Evolutionary conservation across 306 rosid genomes (phyloP), one percentile per base, ranked within the genome.

Genomic region (Lotus japonicus): DNA sequence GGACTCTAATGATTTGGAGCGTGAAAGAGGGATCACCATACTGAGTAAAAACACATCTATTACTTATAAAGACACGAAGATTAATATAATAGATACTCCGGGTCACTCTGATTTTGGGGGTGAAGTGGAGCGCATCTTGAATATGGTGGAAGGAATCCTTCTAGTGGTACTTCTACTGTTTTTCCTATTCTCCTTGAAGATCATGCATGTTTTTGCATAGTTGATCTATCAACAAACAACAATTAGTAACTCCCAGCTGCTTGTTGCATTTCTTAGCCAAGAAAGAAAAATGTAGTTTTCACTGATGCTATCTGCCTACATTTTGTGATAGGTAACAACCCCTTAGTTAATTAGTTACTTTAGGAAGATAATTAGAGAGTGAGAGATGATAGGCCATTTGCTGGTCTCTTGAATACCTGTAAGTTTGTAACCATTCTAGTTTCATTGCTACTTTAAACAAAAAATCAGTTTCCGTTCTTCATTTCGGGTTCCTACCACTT

Each of bases 31-130:
- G 49, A 94, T 94, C 71, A 90, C 99, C 12, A 94, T 94, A 54
- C 79, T 90, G 11, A 94, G 99, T 82, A 94, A 94, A 84, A 94
- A 94, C 61, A 94, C 99, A 52, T 94, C 99, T 64, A 87, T 94
- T 28, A 58, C 96, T 9, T 94, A 85, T 65, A 88, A 94, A 69
- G 95, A 90, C 66, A 82, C 90, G 1, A 94, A 94, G 85, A 82
- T 94, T 73, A 94, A 94, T 76, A 94, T 94, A 14, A 94, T 94
- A 35, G 99, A 94, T 78, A 90, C 99, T 66, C 99, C 99, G 7
- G 99, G 99, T 51, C 99, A 94, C 82, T 94, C 99, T 61, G 99
- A 94, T 85, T 94, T 94, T 33, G 97, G 99, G 15, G 97, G 99
- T 49, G 97, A 94, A 84, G 99, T 94, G 21, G 99, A 94, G 74